A percentile compares a stretch with the other conserved stretches of the same genome.
Conservation (phyloP, 176 grass and related monocot species). For the Avena atlantica region DNA sequence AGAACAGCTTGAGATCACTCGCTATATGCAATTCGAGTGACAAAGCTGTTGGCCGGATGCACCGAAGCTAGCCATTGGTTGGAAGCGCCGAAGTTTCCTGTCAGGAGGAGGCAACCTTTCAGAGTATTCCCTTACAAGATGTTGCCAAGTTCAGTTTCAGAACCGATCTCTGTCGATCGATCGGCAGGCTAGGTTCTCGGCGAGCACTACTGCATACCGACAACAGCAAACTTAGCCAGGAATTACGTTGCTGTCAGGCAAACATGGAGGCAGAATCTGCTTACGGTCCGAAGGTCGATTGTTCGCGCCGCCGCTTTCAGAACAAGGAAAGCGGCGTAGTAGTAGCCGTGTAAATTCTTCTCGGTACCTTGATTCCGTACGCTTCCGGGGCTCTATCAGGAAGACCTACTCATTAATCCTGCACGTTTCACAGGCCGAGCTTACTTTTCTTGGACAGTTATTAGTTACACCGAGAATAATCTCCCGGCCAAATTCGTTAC, state of each 20-base stretch:
- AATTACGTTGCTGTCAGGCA: not conserved
- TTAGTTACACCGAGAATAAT: not conserved
- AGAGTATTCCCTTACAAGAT: slow-evolving; percentile 11
- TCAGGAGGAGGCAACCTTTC: not conserved
- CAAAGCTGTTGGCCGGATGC: not conserved
- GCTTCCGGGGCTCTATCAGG: not conserved
- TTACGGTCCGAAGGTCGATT: not conserved
- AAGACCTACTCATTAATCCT: not conserved
- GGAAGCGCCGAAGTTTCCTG: slow-evolving; percentile 2
- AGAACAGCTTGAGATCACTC: slow-evolving; percentile 40
- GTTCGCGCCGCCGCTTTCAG: not conserved
- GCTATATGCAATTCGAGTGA: not conserved
- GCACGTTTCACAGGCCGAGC: no score
- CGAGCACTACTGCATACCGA: not conserved
- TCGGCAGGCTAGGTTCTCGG: not conserved
- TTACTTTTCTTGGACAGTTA: no score
- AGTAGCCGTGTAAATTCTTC: not conserved
- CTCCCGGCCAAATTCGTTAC: not conserved
- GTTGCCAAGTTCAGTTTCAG: not conserved
- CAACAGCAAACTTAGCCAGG: not conserved
- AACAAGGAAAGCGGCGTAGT: not conserved
- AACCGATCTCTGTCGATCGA: not conserved
- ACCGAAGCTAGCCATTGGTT: not conserved
- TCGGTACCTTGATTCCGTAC: not conserved
- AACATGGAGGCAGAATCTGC: not conserved